Conservation (phyloP, 164 flowering plant genomes). For the Pachysandra terminalis region DNA sequence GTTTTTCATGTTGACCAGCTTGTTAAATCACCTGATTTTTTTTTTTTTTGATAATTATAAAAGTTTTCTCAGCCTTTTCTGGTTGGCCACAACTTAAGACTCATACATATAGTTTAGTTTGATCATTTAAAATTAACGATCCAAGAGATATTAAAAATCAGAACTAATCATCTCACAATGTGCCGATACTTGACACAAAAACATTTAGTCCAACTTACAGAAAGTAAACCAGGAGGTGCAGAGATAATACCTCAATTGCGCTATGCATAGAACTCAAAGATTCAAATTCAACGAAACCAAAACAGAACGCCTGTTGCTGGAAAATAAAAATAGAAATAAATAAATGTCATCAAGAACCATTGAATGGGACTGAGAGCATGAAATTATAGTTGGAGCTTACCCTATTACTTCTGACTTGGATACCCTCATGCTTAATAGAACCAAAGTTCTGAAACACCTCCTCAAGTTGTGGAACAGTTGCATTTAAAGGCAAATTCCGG, state of each 20-base stretch:
- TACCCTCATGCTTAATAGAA: constrained; percentile 66
- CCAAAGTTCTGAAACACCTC: constrained; percentile 78
- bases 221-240: background rate
- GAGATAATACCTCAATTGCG: constrained; percentile 70
- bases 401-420: constrained; percentile 94
- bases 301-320: constrained; percentile 77
- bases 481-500: constrained; percentile 50
- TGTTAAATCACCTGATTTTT: background rate
- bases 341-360: background rate
- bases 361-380: background rate
- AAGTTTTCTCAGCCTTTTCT: background rate
- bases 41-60: background rate
- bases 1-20: background rate
- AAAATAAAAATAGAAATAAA: constrained; percentile 7
- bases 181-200: background rate
- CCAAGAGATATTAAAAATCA: background rate
- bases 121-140: background rate
- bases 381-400: constrained; percentile 32
- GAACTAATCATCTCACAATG: background rate
- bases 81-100: background rate
- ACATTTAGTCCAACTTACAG: background rate
- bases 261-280: constrained; percentile 48
- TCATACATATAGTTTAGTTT: too few species aligned
- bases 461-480: constrained; percentile 48
- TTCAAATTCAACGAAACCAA: constrained; percentile 94